Base-by-base conservation (phyloP, 2,329 filamentous ascomycete species). In the Periconia sp. region DNA sequence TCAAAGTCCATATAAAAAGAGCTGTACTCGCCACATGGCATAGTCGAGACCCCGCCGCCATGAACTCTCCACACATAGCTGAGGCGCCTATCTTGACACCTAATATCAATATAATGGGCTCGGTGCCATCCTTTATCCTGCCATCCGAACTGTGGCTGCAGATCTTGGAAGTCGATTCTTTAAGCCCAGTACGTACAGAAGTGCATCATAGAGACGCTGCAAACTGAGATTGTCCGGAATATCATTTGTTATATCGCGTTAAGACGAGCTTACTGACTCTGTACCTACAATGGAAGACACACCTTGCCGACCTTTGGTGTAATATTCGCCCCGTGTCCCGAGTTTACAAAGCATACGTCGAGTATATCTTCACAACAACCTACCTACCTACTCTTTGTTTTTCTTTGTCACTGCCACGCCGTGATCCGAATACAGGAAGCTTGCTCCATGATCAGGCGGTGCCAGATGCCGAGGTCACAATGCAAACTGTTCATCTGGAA, bases 381-480 rank as follows among this genome's bases (percentile, higher is more conserved):
- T 50, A 59, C 30, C 52, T 69, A 37, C 53, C 56, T 13, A 47
- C 35, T 1, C 40, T 64, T 15, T 47, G 45, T 0, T 52, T 60
- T 1, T 60, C 57, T 1, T 30, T 67, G 1, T 54, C 60, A 8
- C 60, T 67, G 9, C 64, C 63, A 15, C 62, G 58, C 2, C 55
- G 58, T 19, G 62, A 67, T 23, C 59, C 59, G 13, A 51, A 35
- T 2, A 62, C 55, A 1, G 55, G 55, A 41, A 50, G 52, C 19
- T 35, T 61, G 35, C 50, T 45, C 41, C 65, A 63, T 52, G 46
- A 45, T 10, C 47, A 43, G n/a, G 47, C 54, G 1, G 52, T 66
- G 2, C 58, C 60, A 0, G 42, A 31, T 2, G 48, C 54, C 1
- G 55, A 63, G 37, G 46, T 65, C 2, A 52, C 15, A 13, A 13